Conservation (phyloP, 352 stramenopile genomes). For the Thalassiosira hispida region DNA sequence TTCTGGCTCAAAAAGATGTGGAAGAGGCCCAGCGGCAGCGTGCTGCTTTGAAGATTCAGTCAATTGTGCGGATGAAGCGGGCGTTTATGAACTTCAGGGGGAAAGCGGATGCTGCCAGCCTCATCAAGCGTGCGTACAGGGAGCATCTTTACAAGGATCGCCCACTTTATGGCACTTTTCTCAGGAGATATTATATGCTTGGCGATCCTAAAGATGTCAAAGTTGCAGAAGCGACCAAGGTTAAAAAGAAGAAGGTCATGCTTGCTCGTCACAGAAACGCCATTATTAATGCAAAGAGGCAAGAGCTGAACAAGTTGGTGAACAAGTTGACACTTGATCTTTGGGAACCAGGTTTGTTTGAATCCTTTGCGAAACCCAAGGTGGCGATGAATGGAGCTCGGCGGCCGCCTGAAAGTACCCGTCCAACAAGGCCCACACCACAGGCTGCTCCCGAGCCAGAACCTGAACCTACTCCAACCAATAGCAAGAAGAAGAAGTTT, state of each 20-base stretch:
- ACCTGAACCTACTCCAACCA: neutral
- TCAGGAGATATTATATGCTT: slow-evolving; percentile 66
- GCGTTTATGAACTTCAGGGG: slow-evolving; percentile 31
- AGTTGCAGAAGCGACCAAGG: slow-evolving; percentile 16
- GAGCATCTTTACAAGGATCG: slow-evolving; percentile 54
- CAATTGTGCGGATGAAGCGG: slow-evolving; percentile 50
- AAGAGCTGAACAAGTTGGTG: slow-evolving; percentile 55
- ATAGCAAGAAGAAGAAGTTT: slow-evolving; percentile 44
- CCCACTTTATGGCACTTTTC: slow-evolving; percentile 56
- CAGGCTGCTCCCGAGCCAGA: slow-evolving; percentile 9
- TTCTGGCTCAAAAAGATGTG: slow-evolving; percentile 12
- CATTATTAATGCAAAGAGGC: slow-evolving; percentile 58
- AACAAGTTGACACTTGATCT: slow-evolving; percentile 52
- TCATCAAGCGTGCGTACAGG: slow-evolving; percentile 60
- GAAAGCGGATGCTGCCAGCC: slow-evolving; percentile 30
- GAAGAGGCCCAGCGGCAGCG: slow-evolving; percentile 31
- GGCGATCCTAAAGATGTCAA: slow-evolving; percentile 41
- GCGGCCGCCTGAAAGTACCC: neutral
- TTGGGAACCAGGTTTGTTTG: slow-evolving; percentile 58
- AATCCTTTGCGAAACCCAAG: slow-evolving; percentile 54
- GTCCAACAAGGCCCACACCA: neutral
- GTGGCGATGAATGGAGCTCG: neutral
- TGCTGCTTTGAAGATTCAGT: slow-evolving; percentile 53
- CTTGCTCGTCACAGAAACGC: slow-evolving; percentile 63
- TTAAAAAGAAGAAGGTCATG: slow-evolving; percentile 55